A percentile compares a stretch with the other conserved stretches of the same genome.
These are phyloP conservation scores for Globisporangium viniferum DNA, from an alignment of 352 stramenopile species.

Conservation along the genomic window DNA sequence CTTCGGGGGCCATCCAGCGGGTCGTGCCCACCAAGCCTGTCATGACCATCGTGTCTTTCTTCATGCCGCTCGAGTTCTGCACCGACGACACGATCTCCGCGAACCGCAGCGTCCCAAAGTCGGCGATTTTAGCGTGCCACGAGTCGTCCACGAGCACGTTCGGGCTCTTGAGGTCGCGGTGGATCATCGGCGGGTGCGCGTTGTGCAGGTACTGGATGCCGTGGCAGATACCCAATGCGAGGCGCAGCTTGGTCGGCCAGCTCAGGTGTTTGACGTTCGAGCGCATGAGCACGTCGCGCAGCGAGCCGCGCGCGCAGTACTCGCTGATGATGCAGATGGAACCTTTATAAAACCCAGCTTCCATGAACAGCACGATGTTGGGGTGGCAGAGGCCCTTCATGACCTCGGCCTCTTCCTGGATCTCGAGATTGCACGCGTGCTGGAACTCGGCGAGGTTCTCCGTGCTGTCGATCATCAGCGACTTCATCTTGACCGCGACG, in stretches of 20 bases:
- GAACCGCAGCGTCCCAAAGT: slow-evolving; percentile 87
- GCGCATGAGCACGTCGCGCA: slow-evolving; percentile 93
- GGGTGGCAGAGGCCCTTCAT: slow-evolving; percentile 81
- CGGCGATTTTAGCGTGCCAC: slow-evolving; percentile 89
- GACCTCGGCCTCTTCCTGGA: slow-evolving; percentile 75
- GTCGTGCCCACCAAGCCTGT: slow-evolving; percentile 86
- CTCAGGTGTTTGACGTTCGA: slow-evolving; percentile 65
- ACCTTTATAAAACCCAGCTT: slow-evolving; percentile 78
- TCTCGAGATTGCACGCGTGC: slow-evolving; percentile 81
- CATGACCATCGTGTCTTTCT: slow-evolving; percentile 65
- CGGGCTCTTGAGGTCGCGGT: slow-evolving; percentile 88
- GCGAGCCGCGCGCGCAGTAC: slow-evolving; percentile 91
- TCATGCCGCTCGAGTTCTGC: slow-evolving; percentile 38
- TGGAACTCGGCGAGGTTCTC: slow-evolving; percentile 74
- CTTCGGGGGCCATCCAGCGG: slow-evolving; percentile 87
- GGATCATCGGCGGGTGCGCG: slow-evolving; percentile 87
- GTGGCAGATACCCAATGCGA: slow-evolving; percentile 75
- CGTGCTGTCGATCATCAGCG: slow-evolving; percentile 61
- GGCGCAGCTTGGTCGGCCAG: slow-evolving; percentile 77
- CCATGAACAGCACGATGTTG: slow-evolving; percentile 89
- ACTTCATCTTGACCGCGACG: slow-evolving; percentile 95
- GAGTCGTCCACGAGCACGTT: slow-evolving; percentile 89
- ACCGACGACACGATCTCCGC: slow-evolving; percentile 81
- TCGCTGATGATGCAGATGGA: slow-evolving; percentile 96
- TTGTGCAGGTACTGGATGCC: slow-evolving; percentile 91